phyloP scores from a whole-genome alignment of 2,329 filamentous ascomycete genomes.

The Arthrocladium fulminans region DNA sequence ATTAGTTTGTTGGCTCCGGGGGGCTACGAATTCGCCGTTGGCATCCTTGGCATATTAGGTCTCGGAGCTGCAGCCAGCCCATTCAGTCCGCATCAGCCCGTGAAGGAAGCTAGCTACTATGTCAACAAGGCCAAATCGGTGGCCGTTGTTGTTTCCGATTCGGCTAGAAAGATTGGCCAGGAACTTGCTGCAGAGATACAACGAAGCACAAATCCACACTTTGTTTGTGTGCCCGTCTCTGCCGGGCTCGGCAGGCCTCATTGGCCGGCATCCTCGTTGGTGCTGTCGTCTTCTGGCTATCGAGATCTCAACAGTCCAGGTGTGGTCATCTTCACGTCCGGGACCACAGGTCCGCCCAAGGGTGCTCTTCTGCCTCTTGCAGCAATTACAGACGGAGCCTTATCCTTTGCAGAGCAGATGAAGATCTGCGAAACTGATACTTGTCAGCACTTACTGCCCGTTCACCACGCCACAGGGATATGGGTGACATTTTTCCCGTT shows the following conservation, averaged over 20 bases:
- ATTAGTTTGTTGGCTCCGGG: constrained; percentile 28
- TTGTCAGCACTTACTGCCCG: constrained; percentile 29
- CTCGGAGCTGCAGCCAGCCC: constrained; percentile 29
- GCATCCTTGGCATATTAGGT: constrained; percentile 28
- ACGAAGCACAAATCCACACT: constrained; percentile 17
- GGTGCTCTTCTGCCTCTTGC: constrained; percentile 20
- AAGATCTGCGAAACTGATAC: constrained; percentile 25
- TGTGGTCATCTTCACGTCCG: constrained; percentile 26
- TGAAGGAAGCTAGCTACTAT: constrained; percentile 29
- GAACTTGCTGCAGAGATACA: constrained; percentile 17
- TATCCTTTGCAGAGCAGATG: constrained; percentile 22
- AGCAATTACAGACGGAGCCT: constrained; percentile 23
- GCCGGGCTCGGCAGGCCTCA: constrained; percentile 14
- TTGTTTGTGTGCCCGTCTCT: constrained; percentile 23
- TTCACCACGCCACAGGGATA: constrained; percentile 27
- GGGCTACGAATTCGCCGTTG: constrained; percentile 32
- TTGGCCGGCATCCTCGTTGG: constrained; percentile 5
- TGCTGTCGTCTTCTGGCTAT: constrained; percentile 26
- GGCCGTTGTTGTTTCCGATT: constrained; percentile 18
- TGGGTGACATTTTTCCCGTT: constrained; percentile 29
- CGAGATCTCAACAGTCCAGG: constrained; percentile 27
- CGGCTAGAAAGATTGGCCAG: constrained; percentile 15
- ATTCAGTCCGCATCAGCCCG: constrained; percentile 26
- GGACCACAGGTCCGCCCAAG: constrained; percentile 25
- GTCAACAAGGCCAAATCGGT: constrained; percentile 22